A percentile compares a stretch with the other conserved stretches of the same genome.
These are phyloP conservation scores for Rhipidocladum racemiflorum DNA, from an alignment of 176 grass and related monocot genomes.

Conservation along the genomic window DNA sequence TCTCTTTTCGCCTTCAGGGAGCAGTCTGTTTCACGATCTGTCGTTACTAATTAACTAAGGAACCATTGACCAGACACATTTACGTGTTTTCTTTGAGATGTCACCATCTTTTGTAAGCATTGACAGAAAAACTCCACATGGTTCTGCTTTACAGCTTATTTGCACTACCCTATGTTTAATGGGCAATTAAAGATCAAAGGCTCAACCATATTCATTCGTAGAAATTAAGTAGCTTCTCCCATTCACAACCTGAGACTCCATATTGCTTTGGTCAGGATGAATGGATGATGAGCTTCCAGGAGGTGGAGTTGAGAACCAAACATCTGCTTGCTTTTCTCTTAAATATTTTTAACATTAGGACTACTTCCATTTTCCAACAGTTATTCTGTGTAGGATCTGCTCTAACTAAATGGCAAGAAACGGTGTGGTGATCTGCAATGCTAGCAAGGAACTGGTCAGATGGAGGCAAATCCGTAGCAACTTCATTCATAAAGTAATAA, in stretches of 20 bases:
- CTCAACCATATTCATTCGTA: conserved; percentile 31
- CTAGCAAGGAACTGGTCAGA: conserved; percentile 32
- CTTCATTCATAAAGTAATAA: conserved; percentile 37
- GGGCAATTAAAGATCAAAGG: conserved; percentile 34
- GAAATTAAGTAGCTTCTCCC: conserved; percentile 40
- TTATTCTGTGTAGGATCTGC: conserved; percentile 30
- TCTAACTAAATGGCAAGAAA: conserved; percentile 28
- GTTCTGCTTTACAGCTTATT: conserved; percentile 7
- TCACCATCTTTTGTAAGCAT: conserved; percentile 6
- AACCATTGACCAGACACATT: not conserved
- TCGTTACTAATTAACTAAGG: not conserved
- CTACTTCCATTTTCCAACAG: not conserved
- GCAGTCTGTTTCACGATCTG: conserved; percentile 28
- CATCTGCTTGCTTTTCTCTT: conserved; percentile 29
- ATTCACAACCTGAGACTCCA: conserved; percentile 33
- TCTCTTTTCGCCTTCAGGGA: not conserved
- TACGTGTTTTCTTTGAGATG: conserved; percentile 13
- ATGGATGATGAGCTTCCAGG: not conserved
- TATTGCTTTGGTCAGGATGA: conserved; percentile 19
- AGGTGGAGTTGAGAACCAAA: conserved; percentile 36
- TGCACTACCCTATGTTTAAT: conserved; percentile 18
- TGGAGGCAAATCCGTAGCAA: conserved; percentile 6
- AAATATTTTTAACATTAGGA: conserved; percentile 28
- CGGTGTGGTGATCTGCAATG: conserved; percentile 41
- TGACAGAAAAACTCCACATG: conserved; percentile 11